Evolutionary conservation across 75 land plant species (phyloP).

Genomic region (Pinus tabuliformis): DNA sequence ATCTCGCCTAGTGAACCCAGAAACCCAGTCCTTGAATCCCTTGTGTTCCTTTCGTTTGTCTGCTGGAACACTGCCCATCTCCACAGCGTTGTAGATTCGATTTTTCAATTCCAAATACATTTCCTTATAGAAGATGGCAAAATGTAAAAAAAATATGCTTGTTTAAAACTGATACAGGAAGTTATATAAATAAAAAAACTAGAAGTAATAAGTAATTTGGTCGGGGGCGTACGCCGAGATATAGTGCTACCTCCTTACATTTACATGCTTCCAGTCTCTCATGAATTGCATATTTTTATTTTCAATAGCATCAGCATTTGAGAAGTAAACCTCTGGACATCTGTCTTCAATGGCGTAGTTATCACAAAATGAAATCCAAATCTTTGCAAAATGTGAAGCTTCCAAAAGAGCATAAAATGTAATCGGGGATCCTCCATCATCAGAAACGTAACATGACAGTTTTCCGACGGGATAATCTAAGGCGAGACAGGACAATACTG

Average conservation of each 20-base stretch:
- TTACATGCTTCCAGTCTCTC: conserved; percentile 4
- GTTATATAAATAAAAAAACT: neutral
- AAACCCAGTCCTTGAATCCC: conserved; percentile 26
- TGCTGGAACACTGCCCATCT: conserved; percentile 17
- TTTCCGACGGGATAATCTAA: conserved; percentile 42
- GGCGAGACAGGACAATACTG: conserved; percentile 42
- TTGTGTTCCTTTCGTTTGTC: conserved; percentile 17
- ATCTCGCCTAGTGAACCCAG: neutral
- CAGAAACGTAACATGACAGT: conserved; percentile 42
- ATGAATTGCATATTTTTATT: neutral
- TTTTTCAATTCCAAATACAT: conserved; percentile 24
- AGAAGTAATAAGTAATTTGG: neutral
- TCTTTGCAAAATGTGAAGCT: conserved; percentile 29
- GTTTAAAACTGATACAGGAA: too few species aligned
- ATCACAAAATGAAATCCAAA: conserved; percentile 42
- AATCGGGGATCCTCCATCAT: conserved; percentile 42
- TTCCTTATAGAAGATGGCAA: conserved; percentile 2
- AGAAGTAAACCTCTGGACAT: neutral
- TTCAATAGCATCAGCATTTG: neutral
- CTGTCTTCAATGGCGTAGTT: conserved; percentile 6
- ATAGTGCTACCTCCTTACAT: conserved; percentile 27
- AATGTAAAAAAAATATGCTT: neutral
- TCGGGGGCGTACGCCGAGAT: neutral
- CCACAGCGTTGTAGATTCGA: conserved; percentile 7
- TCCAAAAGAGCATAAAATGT: conserved; percentile 41